A percentile compares a stretch with the other conserved stretches of the same genome.
These are phyloP conservation scores for Orbilia quercus DNA, from an alignment of 2,329 filamentous ascomycete genomes.

Conservation along the genomic window DNA sequence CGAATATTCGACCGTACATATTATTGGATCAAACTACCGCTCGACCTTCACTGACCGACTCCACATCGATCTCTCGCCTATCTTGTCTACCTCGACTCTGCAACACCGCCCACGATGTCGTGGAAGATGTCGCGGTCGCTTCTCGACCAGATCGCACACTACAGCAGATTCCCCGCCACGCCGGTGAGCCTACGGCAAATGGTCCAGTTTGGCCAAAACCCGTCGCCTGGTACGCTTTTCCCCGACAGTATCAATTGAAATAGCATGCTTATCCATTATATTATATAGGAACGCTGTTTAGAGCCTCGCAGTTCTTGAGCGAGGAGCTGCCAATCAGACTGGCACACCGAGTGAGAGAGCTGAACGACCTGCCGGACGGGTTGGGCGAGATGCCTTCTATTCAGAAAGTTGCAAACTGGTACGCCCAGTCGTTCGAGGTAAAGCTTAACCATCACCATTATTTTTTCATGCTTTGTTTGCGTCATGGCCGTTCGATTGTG, in stretches of 20 bases:
- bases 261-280: constrained; percentile 25
- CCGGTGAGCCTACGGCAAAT: constrained; percentile 97
- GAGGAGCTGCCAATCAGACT: constrained; percentile 97
- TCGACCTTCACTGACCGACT: constrained; percentile 20
- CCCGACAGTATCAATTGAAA: neutral
- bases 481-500: constrained; percentile 7
- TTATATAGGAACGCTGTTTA: constrained; percentile 84
- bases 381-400: constrained; percentile 98
- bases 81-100: constrained; percentile 44
- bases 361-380: constrained; percentile 90
- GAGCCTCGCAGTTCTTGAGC: constrained; percentile 96
- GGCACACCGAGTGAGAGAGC: constrained; percentile 94
- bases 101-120: constrained; percentile 73
- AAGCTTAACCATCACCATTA: constrained; percentile 59
- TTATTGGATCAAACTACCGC: constrained; percentile 8
- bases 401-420: constrained; percentile 94
- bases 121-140: constrained; percentile 90
- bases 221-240: constrained; percentile 77
- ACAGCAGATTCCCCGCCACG: constrained; percentile 95
- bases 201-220: constrained; percentile 97
- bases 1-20: constrained; percentile 9
- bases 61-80: constrained; percentile 53
- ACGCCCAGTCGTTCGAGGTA: constrained; percentile 99
- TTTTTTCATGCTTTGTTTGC: constrained; percentile 8
- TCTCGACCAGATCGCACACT: constrained; percentile 98